Evolutionary conservation across 2,329 filamentous ascomycete genomes (phyloP).

Genomic region (Botrytis paeoniae): DNA sequence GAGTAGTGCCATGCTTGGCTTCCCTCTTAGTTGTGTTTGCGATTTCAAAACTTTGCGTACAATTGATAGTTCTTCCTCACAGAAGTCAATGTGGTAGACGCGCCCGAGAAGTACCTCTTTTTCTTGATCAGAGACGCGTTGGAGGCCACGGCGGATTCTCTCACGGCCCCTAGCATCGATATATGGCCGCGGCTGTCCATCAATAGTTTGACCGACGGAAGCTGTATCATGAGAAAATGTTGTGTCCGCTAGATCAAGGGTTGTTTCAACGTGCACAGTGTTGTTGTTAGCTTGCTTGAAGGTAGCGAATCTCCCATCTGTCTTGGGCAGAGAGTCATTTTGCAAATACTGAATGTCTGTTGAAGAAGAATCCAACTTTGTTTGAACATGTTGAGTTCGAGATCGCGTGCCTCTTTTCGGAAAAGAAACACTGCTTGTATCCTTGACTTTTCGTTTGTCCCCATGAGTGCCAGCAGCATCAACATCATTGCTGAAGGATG

Average conservation of each 20-base stretch:
- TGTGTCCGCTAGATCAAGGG: neutral
- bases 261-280: neutral
- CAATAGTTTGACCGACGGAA: neutral
- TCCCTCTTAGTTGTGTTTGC: slow-evolving; percentile 1
- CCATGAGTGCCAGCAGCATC: neutral
- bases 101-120: neutral
- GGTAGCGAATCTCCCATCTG: neutral
- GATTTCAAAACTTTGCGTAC: slow-evolving; percentile 3
- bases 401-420: neutral
- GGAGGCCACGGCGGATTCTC: slow-evolving; percentile 20
- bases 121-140: slow-evolving; percentile 11
- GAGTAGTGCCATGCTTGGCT: neutral
- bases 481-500: neutral
- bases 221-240: neutral
- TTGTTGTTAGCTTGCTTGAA: neutral
- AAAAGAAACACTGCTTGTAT: neutral
- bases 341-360: neutral
- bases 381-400: neutral
- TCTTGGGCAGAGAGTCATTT: neutral
- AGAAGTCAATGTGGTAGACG: slow-evolving; percentile 28
- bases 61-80: slow-evolving; percentile 20
- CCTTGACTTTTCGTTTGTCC: neutral
- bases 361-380: neutral
- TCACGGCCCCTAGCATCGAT: slow-evolving; percentile 12
- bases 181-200: slow-evolving; percentile 19